A percentile compares a stretch with the other conserved stretches of the same genome.
Conservation (phyloP, 2,329 filamentous ascomycete species). For the Beauveria asiatica region DNA sequence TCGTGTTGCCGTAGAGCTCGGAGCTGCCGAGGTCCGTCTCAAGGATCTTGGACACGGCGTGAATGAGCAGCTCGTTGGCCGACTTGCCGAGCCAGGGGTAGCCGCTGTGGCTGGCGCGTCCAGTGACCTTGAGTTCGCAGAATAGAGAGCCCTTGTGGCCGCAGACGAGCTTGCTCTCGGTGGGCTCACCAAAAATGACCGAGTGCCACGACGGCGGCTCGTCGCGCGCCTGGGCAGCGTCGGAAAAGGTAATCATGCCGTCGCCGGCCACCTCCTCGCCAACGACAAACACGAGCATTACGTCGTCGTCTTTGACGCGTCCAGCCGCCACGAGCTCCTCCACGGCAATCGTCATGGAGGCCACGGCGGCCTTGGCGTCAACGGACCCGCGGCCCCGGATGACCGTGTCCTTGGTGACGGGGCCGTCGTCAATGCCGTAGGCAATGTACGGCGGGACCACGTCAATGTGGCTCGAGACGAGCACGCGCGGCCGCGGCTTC, state of each 20-base stretch:
- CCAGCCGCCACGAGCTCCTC: constrained; percentile 39
- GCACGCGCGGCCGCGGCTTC: constrained; percentile 44
- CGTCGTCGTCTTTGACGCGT: constrained; percentile 37
- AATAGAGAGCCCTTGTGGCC: constrained; percentile 83
- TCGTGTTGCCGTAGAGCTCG: constrained; percentile 76
- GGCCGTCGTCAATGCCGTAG: constrained; percentile 48
- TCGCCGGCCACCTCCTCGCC: constrained; percentile 76
- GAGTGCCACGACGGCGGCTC: constrained; percentile 43
- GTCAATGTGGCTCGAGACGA: constrained; percentile 80
- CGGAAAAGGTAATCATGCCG: constrained; percentile 60
- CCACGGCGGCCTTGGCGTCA: constrained; percentile 62
- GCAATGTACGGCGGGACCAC: constrained; percentile 65
- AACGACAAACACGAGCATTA: constrained; percentile 60
- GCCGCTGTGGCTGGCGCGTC: constrained; percentile 76
- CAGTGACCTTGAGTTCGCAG: constrained; percentile 58
- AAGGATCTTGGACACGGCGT: constrained; percentile 59
- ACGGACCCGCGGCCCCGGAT: constrained; percentile 69
- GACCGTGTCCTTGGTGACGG: constrained; percentile 34
- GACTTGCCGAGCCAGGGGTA: constrained; percentile 86
- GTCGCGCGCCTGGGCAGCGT: constrained; percentile 23
- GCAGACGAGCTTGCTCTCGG: constrained; percentile 75
- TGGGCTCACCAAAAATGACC: constrained; percentile 89
- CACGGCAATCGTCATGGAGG: constrained; percentile 64
- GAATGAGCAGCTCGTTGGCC: constrained; percentile 73
- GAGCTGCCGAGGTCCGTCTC: constrained; percentile 65